Percentiles rank a stretch among this genome's conserved stretches.
phyloP scores from a whole-genome alignment of 768 basidiomycete species.

The Tubosaeta sp. region DNA sequence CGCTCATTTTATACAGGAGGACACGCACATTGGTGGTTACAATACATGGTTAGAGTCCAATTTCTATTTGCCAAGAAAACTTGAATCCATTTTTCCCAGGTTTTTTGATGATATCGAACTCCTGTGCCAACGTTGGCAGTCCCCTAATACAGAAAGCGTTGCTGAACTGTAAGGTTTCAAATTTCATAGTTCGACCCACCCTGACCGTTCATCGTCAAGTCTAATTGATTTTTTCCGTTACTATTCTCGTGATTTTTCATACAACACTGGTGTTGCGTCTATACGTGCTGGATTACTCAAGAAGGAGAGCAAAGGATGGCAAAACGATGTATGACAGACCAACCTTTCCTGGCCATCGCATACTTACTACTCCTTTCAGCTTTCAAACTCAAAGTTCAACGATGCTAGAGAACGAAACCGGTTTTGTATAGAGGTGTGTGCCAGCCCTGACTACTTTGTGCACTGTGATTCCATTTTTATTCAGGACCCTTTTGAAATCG shows the following conservation, averaged over 20 bases:
- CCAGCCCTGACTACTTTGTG: neutral
- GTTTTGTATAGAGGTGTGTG: constrained; percentile 86
- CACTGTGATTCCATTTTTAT: neutral
- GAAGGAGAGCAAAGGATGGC: constrained; percentile 94
- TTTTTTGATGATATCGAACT: constrained; percentile 98
- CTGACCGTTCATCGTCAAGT: constrained; percentile 38
- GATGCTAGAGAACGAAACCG: constrained; percentile 86
- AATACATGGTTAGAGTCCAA: constrained; percentile 63
- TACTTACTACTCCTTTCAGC: constrained; percentile 28
- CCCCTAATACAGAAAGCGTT: constrained; percentile 87
- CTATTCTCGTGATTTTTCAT: constrained; percentile 89
- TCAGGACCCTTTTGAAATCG: constrained; percentile 95
- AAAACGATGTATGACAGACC: constrained; percentile 68
- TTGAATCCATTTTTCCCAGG: constrained; percentile 36
- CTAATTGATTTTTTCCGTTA: constrained; percentile 98
- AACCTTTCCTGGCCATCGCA: neutral
- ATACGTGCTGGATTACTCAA: constrained; percentile 85
- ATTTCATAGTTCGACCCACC: neutral
- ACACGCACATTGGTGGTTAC: constrained; percentile 73
- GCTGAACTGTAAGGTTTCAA: constrained; percentile 73
- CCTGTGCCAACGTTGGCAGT: constrained; percentile 87
- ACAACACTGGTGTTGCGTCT: constrained; percentile 87
- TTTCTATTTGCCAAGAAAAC: constrained; percentile 3
- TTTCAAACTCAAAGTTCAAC: constrained; percentile 53
- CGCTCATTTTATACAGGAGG: constrained; percentile 48